These are phyloP conservation scores for Cladochytrium replicatum DNA, from an alignment of 192 early-diverging fungal genomes.

Conservation along the genomic window DNA sequence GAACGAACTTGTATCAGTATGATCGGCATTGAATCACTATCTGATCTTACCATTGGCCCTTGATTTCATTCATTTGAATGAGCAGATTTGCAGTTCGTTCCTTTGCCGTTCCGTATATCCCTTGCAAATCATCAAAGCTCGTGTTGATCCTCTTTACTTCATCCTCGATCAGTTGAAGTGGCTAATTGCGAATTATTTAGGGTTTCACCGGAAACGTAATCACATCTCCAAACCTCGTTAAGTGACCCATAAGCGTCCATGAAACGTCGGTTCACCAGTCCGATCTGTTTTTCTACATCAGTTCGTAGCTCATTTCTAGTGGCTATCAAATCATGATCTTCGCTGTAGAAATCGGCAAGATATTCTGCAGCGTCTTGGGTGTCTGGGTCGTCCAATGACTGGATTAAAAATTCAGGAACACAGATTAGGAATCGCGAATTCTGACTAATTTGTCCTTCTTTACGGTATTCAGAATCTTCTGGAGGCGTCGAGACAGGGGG, in stretches of 20 bases:
- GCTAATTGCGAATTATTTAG: neutral
- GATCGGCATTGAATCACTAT: no score
- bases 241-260: slow-evolving; percentile 46
- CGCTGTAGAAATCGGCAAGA: slow-evolving; percentile 50
- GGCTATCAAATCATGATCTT: slow-evolving; percentile 31
- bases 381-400: slow-evolving; percentile 51
- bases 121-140: no score
- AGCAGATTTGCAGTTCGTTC: no score
- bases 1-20: no score
- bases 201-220: slow-evolving; percentile 5
- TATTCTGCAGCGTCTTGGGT: slow-evolving; percentile 55
- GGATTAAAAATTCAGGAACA: neutral
- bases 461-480: slow-evolving; percentile 29
- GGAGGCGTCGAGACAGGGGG: slow-evolving; percentile 33
- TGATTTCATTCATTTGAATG: no score
- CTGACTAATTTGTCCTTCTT: neutral
- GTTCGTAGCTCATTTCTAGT: slow-evolving; percentile 48
- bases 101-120: no score
- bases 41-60: no score
- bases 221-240: slow-evolving; percentile 19
- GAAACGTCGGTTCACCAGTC: slow-evolving; percentile 42
- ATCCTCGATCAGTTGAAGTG: no score
- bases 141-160: no score
- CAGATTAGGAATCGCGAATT: neutral
- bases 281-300: slow-evolving; percentile 48